A percentile compares a stretch with the other conserved stretches of the same genome.
These are phyloP conservation scores for Microdochium paspali DNA, from an alignment of 2,329 filamentous ascomycete species.

Conservation along the genomic window DNA sequence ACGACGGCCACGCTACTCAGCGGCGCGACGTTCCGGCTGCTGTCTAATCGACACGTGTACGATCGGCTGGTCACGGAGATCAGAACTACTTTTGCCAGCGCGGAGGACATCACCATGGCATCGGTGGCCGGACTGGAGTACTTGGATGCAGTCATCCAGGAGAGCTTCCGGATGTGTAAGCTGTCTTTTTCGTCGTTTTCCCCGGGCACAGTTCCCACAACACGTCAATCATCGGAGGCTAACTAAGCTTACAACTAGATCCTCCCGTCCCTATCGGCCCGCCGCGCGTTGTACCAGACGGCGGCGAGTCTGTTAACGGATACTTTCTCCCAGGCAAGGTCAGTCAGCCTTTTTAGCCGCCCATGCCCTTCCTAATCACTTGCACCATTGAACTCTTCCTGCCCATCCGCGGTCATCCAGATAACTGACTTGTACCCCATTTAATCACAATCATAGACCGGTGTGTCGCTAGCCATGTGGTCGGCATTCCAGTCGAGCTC, in stretches of 20 bases:
- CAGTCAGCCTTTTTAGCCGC: background rate
- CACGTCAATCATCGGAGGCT: background rate
- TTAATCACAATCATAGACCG: background rate
- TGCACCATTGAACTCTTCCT: too few species aligned
- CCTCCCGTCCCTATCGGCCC: slow-evolving; percentile 9
- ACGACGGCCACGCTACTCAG: slow-evolving; percentile 38
- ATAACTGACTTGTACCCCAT: too few species aligned
- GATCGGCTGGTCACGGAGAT: slow-evolving; percentile 26
- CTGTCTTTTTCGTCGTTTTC: background rate
- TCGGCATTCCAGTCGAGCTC: slow-evolving; percentile 19
- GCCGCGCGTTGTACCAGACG: background rate
- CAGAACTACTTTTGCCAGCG: slow-evolving; percentile 22
- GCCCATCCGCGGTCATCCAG: background rate
- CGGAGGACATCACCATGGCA: slow-evolving; percentile 17
- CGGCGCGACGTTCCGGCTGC: slow-evolving; percentile 27
- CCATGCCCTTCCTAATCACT: too few species aligned
- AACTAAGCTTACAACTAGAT: background rate
- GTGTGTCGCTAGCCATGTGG: background rate
- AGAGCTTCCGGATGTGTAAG: slow-evolving; percentile 15
- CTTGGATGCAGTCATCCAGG: slow-evolving; percentile 18
- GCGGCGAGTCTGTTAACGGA: background rate
- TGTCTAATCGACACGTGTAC: slow-evolving; percentile 23
- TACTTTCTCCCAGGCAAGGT: background rate
- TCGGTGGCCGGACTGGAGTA: slow-evolving; percentile 15
- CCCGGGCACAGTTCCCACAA: too few species aligned